These are phyloP conservation scores for Eutrema heterophyllum DNA, from an alignment of 345 rosid genomes.

Conservation along the genomic window DNA sequence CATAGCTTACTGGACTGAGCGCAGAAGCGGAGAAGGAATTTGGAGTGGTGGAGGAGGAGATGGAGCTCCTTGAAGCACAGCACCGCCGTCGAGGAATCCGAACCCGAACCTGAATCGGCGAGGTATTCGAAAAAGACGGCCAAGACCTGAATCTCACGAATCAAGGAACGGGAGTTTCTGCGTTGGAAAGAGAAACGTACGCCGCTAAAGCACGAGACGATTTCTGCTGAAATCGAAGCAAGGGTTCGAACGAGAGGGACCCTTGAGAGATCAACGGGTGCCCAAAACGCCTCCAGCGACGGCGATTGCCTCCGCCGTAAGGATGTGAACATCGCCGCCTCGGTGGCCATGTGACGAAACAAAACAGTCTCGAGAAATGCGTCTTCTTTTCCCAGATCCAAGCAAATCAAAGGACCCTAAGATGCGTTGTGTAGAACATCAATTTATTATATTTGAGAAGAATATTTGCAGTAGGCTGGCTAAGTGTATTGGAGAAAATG, in stretches of 20 bases:
- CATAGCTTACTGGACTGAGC: slow-evolving; percentile 67
- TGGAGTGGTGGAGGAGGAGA: slow-evolving; percentile 64
- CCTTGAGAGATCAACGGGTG: slow-evolving; percentile 61
- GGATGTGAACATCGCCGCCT: slow-evolving; percentile 59
- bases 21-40: slow-evolving; percentile 67
- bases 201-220: slow-evolving; percentile 40
- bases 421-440: not conserved
- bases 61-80: slow-evolving; percentile 74
- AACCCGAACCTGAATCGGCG: slow-evolving; percentile 38
- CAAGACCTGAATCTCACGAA: slow-evolving; percentile 57
- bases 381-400: not conserved
- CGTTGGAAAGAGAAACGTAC: slow-evolving; percentile 50
- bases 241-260: slow-evolving; percentile 53
- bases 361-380: not conserved
- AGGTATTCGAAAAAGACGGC: slow-evolving; percentile 50
- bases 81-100: slow-evolving; percentile 21
- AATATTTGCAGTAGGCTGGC: not conserved
- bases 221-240: slow-evolving; percentile 45
- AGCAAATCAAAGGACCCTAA: not conserved
- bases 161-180: slow-evolving; percentile 63
- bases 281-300: slow-evolving; percentile 48
- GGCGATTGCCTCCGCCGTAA: slow-evolving; percentile 57
- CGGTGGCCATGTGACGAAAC: slow-evolving; percentile 48
- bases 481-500: not conserved
- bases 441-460: not conserved